Evolutionary conservation across 164 flowering plant species (phyloP).

Genomic region (Aristolochia contorta): DNA sequence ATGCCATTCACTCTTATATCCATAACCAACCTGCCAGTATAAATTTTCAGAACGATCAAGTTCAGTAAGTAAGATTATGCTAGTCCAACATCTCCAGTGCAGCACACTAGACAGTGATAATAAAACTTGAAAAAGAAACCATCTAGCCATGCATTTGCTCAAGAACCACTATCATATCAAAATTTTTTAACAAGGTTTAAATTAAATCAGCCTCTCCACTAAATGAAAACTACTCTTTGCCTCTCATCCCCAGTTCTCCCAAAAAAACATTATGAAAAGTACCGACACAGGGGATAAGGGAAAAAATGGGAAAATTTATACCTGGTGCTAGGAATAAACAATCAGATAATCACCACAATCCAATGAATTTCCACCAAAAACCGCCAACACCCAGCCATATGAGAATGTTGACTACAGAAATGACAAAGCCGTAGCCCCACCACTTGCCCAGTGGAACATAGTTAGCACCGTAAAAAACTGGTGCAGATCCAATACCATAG

Average conservation of each 20-base stretch:
- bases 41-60: no score
- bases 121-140: no score
- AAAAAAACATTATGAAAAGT: constrained; percentile 3
- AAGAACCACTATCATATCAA: no score
- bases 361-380: constrained; percentile 84
- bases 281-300: not conserved
- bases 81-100: no score
- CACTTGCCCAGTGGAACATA: constrained; percentile 73
- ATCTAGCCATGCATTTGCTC: no score
- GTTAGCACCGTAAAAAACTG: constrained; percentile 85
- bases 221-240: no score
- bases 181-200: no score
- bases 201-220: no score
- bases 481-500: constrained; percentile 93
- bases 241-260: not conserved
- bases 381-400: constrained; percentile 95
- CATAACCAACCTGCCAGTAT: no score
- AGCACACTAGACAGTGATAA: no score
- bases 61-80: no score
- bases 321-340: constrained; percentile 7
- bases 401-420: constrained; percentile 68
- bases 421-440: constrained; percentile 89
- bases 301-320: not conserved
- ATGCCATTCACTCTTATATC: no score
- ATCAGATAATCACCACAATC: constrained; percentile 44